These are phyloP conservation scores for Cyclotella cryptica DNA, from an alignment of 108 stramenopile species.

Conservation along the genomic window DNA sequence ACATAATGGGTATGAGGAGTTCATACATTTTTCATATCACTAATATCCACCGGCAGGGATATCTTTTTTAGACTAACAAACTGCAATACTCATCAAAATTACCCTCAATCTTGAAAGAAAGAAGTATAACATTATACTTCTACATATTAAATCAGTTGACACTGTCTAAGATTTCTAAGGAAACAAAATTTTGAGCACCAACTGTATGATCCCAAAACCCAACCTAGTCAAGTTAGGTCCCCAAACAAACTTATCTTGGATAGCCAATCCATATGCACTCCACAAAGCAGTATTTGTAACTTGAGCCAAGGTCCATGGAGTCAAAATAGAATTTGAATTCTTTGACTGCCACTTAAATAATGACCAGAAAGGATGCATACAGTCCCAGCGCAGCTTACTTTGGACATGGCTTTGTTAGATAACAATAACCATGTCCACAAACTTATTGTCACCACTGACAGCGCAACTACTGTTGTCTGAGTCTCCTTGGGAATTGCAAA, in stretches of 20 bases:
- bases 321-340: slow-evolving; percentile 55
- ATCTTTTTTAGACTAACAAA: no score
- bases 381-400: slow-evolving; percentile 43
- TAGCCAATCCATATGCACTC: slow-evolving; percentile 62
- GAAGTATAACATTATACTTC: no score
- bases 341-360: slow-evolving; percentile 57
- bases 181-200: slow-evolving; percentile 42
- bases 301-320: slow-evolving; percentile 55
- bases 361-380: slow-evolving; percentile 56
- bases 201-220: slow-evolving; percentile 43
- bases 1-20: no score
- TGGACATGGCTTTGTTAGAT: slow-evolving; percentile 39
- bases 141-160: background rate
- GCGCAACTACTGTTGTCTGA: slow-evolving; percentile 36
- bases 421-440: slow-evolving; percentile 60
- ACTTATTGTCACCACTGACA: slow-evolving; percentile 43
- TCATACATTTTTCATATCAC: no score
- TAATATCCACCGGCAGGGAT: no score
- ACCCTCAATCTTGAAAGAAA: no score
- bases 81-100: no score
- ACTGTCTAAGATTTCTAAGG: background rate
- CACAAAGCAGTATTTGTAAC: slow-evolving; percentile 62
- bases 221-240: slow-evolving; percentile 54
- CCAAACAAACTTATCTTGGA: slow-evolving; percentile 60
- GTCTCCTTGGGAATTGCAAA: no score